Percentiles rank a stretch among this genome's conserved stretches.
Conservation (phyloP, 805 yeast genomes). For the Alloascoidea hylecoeti region DNA sequence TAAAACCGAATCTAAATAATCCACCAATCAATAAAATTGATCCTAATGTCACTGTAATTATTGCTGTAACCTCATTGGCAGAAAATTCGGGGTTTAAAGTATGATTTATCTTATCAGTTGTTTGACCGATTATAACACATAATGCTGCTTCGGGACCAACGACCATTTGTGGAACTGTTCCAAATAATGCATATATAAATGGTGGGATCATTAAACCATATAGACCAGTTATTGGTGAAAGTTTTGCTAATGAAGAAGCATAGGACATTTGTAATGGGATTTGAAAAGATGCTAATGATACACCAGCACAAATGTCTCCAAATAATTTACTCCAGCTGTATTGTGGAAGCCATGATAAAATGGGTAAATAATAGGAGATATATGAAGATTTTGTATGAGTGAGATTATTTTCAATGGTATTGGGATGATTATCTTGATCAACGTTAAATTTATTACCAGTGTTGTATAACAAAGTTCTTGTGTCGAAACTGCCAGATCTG, state of each 20-base stretch:
- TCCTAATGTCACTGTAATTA: constrained; percentile 67
- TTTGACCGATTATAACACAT: constrained; percentile 71
- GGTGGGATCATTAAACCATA: constrained; percentile 70
- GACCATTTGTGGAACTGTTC: constrained; percentile 79
- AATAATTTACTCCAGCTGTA: constrained; percentile 24
- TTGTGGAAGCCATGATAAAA: constrained; percentile 36
- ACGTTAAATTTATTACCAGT: no score
- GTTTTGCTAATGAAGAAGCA: constrained; percentile 74
- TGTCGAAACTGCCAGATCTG: no score
- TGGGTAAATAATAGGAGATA: constrained; percentile 45
- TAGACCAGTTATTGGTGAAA: constrained; percentile 71
- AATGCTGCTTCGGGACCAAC: constrained; percentile 91
- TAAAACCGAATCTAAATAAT: constrained; percentile 69
- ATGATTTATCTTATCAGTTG: constrained; percentile 38
- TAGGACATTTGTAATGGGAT: constrained; percentile 78
- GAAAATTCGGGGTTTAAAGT: no score
- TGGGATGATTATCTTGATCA: no score
- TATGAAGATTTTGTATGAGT: no score
- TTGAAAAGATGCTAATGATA: constrained; percentile 82
- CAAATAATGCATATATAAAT: constrained; percentile 56
- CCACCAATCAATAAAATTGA: constrained; percentile 60
- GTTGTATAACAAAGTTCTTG: no score
- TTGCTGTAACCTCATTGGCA: constrained; percentile 42
- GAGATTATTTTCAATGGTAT: no score
- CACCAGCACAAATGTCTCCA: constrained; percentile 70